Evolutionary conservation across 257 asterid species (phyloP).

Genomic region (Ilex aquifolium): DNA sequence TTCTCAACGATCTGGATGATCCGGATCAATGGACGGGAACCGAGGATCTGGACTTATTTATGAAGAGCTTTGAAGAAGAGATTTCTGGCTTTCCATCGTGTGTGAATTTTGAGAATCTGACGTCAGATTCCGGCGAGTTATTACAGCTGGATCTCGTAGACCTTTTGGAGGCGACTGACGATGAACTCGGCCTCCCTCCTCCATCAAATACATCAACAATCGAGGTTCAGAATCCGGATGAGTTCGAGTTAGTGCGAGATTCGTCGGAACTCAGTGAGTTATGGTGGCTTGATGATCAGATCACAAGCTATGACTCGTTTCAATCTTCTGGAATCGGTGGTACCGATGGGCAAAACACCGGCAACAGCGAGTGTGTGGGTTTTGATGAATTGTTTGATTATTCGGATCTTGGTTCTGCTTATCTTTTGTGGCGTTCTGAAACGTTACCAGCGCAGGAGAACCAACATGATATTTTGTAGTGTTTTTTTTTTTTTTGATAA

Average conservation of each 20-base stretch:
- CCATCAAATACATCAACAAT: conserved; percentile 31
- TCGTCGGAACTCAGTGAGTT: conserved; percentile 28
- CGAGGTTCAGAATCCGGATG: conserved; percentile 6
- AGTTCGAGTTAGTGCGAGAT: background rate
- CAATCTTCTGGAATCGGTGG: conserved; percentile 33
- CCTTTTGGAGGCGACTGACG: conserved; percentile 69
- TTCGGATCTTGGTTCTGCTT: conserved; percentile 61
- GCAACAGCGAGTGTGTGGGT: conserved; percentile 38
- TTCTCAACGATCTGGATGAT: conserved; percentile 10
- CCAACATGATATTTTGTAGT: too few species aligned
- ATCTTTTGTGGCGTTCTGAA: conserved; percentile 41
- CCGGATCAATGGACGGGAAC: conserved; percentile 33
- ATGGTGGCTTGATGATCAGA: conserved; percentile 33
- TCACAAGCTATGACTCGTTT: conserved; percentile 47
- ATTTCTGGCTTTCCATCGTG: conserved; percentile 27
- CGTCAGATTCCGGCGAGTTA: conserved; percentile 42
- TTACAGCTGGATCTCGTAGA: conserved; percentile 56
- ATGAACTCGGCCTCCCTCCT: conserved; percentile 65
- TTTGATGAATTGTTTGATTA: conserved; percentile 70
- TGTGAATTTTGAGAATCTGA: conserved; percentile 3
- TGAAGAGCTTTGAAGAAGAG: conserved; percentile 81
- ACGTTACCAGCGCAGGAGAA: conserved; percentile 44
- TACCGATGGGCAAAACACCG: conserved; percentile 13
- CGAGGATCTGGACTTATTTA: conserved; percentile 67
- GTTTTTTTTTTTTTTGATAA: too few species aligned